Evolutionary conservation across 371 early-diverging fungal genomes (phyloP), one percentile per base, ranked within the genome.

Genomic region (Mucor saturninus): DNA sequence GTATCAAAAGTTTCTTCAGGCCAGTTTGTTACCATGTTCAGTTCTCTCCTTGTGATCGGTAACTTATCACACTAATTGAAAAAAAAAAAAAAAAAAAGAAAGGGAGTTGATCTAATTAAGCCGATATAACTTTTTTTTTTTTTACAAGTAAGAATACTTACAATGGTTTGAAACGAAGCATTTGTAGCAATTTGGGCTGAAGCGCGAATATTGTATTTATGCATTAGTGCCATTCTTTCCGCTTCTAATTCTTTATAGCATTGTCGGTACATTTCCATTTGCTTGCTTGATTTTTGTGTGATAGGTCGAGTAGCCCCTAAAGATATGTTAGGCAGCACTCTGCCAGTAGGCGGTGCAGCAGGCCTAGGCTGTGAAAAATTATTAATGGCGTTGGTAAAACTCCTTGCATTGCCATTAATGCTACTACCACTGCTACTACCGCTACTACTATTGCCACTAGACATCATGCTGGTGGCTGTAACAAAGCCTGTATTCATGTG

Each of bases 1-100:
- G 26, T 26, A 4, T 46, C 60, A 51, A 39, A 69, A 2, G 51
- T 49, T 3, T 63, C 68, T 40, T 49, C 45, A 74, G 21, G 21
- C 21, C 21, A 67, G 9, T 50, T 54, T 6, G 56, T 62, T 0
- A 68, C 56, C 35, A 60, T 29, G 2, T 49, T 10, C 4, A 65
- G 67, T 32, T 75, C 65, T 7, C 65, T 39, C 15, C 60, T 59
- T 10, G 13, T 66, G 2, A 55, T 32, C 4, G 73, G 73, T 49
- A 68, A 39, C 5, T 43, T 21, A 10, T 62, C 45, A 5, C 69
- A 68, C 72, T 72, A 35, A 45, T 39, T 11, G 10, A 55, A 7
- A 28, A 15, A 6, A 37, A 14, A 29, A 37, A 14, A 29, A 21
- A 21, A 21, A 21, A 21, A 1, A 21, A 21, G 21, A 21, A 21